phyloP scores from a whole-genome alignment of 2,329 filamentous ascomycete genomes.

The Claviceps sp. region DNA sequence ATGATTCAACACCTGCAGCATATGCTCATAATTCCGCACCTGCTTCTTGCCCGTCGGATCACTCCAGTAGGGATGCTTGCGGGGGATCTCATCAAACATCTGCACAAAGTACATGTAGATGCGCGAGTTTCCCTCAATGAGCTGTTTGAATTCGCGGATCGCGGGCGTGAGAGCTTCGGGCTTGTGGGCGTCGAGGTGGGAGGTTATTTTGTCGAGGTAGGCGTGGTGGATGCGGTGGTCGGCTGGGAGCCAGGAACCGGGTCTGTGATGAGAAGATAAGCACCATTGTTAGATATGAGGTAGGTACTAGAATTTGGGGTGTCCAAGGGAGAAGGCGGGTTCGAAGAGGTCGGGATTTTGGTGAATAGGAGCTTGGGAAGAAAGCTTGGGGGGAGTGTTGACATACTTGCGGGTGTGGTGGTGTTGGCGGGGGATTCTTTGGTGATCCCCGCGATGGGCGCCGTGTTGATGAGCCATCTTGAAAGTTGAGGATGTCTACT shows the following conservation, averaged over 20 bases:
- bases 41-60: conserved; percentile 50
- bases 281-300: too few relatives aligned
- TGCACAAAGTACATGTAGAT: conserved; percentile 52
- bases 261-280: conserved; percentile 17
- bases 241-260: conserved; percentile 48
- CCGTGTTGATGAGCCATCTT: conserved; percentile 36
- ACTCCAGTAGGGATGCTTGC: conserved; percentile 42
- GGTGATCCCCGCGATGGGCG: conserved; percentile 19
- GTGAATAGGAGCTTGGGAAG: not conserved
- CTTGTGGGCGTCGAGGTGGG: conserved; percentile 37
- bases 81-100: conserved; percentile 57
- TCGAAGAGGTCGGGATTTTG: not conserved
- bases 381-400: not conserved
- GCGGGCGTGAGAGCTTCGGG: conserved; percentile 41
- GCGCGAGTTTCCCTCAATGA: conserved; percentile 51
- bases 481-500: not conserved
- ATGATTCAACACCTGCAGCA: conserved; percentile 54
- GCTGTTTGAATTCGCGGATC: conserved; percentile 47
- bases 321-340: not conserved
- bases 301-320: not conserved
- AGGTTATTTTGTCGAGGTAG: conserved; percentile 45
- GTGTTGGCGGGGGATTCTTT: conserved; percentile 36
- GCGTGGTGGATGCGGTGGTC: conserved; percentile 48
- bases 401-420: conserved; percentile 33
- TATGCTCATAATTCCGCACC: conserved; percentile 52